Evolutionary conservation across 306 rosid genomes (phyloP).

Genomic region (Prunus armeniaca): DNA sequence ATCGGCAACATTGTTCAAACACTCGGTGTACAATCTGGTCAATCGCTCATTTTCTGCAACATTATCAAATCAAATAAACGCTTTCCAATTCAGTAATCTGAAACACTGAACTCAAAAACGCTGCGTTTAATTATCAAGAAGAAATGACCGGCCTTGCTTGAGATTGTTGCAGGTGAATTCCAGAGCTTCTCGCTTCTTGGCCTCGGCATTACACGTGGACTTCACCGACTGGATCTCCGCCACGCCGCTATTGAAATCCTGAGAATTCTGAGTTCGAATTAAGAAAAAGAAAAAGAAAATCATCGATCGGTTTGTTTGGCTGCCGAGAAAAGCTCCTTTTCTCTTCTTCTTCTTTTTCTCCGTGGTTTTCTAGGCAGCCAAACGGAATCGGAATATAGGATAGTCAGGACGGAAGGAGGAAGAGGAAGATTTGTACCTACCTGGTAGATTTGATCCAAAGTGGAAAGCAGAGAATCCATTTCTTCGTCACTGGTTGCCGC

Average conservation of each 20-base stretch:
- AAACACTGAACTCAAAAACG: background rate
- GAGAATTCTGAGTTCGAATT: background rate
- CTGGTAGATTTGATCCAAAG: constrained; percentile 59
- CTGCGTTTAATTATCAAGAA: background rate
- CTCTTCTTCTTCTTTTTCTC: background rate
- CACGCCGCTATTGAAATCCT: constrained; percentile 56
- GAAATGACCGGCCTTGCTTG: constrained; percentile 38
- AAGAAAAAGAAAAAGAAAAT: background rate
- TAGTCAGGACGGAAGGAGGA: background rate
- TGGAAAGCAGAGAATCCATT: constrained; percentile 52
- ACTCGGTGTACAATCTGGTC: constrained; percentile 46
- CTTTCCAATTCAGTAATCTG: background rate
- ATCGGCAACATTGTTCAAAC: constrained; percentile 49
- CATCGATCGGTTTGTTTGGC: constrained; percentile 2
- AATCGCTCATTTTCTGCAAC: constrained; percentile 60
- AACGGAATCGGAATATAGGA: background rate
- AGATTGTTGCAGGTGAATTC: constrained; percentile 43
- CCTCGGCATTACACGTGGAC: constrained; percentile 40
- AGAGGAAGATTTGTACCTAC: constrained; percentile 42
- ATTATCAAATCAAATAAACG: background rate
- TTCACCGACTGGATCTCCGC: constrained; percentile 47
- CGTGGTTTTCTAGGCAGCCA: constrained; percentile 7
- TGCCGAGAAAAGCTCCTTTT: background rate
- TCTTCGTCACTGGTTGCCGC: constrained; percentile 62
- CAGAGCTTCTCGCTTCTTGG: constrained; percentile 56